Evolutionary conservation across 2,329 filamentous ascomycete species (phyloP).

Genomic region (Aspergillus tanneri): DNA sequence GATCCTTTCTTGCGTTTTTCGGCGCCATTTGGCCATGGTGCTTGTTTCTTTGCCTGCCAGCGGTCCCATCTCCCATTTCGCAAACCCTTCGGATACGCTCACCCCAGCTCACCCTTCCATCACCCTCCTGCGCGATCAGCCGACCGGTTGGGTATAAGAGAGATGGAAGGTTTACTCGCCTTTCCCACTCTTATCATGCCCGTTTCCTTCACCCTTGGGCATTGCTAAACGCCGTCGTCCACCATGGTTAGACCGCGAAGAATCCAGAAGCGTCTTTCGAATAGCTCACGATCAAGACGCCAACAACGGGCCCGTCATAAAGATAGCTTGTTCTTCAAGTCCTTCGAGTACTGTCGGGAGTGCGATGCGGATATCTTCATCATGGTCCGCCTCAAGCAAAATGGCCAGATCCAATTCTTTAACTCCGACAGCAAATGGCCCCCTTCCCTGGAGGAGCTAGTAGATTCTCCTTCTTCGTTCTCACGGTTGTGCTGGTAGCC

Average conservation of each 20-base stretch:
- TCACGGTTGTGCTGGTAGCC: neutral
- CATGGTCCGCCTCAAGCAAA: neutral
- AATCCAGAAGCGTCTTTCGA: too few relatives aligned
- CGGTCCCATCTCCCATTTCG: too few relatives aligned
- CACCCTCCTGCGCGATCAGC: too few relatives aligned
- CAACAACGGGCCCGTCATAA: neutral
- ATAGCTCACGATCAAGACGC: neutral
- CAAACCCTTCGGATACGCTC: too few relatives aligned
- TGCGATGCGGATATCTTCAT: neutral
- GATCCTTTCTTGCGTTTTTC: too few relatives aligned
- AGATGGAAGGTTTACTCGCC: too few relatives aligned
- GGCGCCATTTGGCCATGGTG: too few relatives aligned
- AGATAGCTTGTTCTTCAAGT: constrained; percentile 1
- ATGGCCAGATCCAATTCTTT: neutral
- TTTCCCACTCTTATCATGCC: neutral
- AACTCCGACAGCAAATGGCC: constrained; percentile 1
- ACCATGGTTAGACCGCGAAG: neutral
- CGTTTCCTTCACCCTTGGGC: neutral
- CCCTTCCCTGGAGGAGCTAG: neutral
- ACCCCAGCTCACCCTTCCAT: too few relatives aligned
- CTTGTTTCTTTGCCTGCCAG: too few relatives aligned
- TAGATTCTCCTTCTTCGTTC: neutral
- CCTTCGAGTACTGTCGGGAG: neutral
- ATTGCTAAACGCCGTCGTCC: neutral
- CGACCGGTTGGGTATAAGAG: too few relatives aligned